phyloP scores from a whole-genome alignment of 139 green algal genomes.

The Trebouxia sp. region DNA sequence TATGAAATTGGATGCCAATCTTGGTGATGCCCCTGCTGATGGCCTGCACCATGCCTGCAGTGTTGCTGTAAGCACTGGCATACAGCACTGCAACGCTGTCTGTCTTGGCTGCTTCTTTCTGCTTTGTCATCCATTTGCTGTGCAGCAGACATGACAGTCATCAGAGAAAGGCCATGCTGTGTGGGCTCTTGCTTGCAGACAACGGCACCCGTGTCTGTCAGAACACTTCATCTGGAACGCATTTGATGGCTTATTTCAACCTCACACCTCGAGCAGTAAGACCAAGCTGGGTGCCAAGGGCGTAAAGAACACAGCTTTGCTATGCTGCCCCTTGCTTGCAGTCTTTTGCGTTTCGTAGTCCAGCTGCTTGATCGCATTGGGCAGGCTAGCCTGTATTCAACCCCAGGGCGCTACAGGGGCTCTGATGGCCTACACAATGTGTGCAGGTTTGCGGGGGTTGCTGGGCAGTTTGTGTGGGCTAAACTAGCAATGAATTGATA shows the following conservation, averaged over 20 bases:
- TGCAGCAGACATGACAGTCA: background rate
- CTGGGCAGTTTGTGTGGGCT: too few relatives aligned
- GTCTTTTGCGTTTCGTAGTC: too few relatives aligned
- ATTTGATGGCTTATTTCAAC: too few relatives aligned
- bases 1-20: constrained; percentile 66
- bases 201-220: constrained; percentile 87
- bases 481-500: too few relatives aligned
- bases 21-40: constrained; percentile 83
- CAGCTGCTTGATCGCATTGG: too few relatives aligned
- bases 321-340: constrained; percentile 50
- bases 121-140: constrained; percentile 55
- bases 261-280: too few relatives aligned
- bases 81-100: constrained; percentile 84
- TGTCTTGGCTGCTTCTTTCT: constrained; percentile 41
- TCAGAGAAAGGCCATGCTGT: too few relatives aligned
- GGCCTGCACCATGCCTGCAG: constrained; percentile 86
- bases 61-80: constrained; percentile 96
- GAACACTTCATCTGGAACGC: too few relatives aligned
- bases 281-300: too few relatives aligned
- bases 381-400: too few relatives aligned
- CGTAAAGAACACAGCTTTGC: constrained; percentile 92
- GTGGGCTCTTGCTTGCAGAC: too few relatives aligned
- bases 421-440: constrained; percentile 87
- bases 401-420: too few relatives aligned
- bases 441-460: constrained; percentile 94